Base-by-base conservation (phyloP, 768 basidiomycete genomes). In the Rhodosporidiobolus sp. region DNA sequence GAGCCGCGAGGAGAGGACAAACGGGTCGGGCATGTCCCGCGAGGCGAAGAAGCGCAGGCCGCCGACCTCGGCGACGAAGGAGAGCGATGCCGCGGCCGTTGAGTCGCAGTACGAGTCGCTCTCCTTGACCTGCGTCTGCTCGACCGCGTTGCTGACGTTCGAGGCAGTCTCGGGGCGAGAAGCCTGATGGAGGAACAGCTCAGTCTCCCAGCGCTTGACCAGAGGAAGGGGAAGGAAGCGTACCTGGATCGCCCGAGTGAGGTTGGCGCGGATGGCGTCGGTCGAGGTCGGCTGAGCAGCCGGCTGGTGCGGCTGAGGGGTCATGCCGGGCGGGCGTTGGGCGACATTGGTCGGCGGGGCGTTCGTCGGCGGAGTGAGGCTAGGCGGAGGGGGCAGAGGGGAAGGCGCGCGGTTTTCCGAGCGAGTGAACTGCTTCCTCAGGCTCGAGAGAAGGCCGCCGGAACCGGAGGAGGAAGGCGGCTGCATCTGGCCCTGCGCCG, bases 121-220 rank as follows among this genome's bases (percentile, higher is more conserved):
- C 66, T 83, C 82, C 68, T 80, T 81, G 48, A 83, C 82, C 34
- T 81, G 73, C 11, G 75, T 75, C 46, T 79, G 76, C 59, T 80
- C 77, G 20, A 80, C 75, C 35, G 79, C 76, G 54, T 79, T 80
- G 38, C 70, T 67, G 54, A 83, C 81, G 35, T 79, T 77, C 19
- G 77, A 78, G 5, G 79, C 76, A 22, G 72, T 77, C 54, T 82
- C 81, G 5, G 83, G 81, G 26, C 81, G 77, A n/a, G 82, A 80
- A 0, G 82, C 82, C 64, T 75, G 61, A 14, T 75, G 69, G 35
- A 79, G 63, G 2, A 78, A 77, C 58, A 70, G 77, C 38, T 30
- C 76, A 67, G 35, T 26, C 14, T 20, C 22, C 50, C 45, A 58
- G 28, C n/a, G 17, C 3, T 2, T 3, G 1, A 32, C 8, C 11